phyloP scores from a whole-genome alignment of 345 rosid genomes.

The Moricandia moricandioides region DNA sequence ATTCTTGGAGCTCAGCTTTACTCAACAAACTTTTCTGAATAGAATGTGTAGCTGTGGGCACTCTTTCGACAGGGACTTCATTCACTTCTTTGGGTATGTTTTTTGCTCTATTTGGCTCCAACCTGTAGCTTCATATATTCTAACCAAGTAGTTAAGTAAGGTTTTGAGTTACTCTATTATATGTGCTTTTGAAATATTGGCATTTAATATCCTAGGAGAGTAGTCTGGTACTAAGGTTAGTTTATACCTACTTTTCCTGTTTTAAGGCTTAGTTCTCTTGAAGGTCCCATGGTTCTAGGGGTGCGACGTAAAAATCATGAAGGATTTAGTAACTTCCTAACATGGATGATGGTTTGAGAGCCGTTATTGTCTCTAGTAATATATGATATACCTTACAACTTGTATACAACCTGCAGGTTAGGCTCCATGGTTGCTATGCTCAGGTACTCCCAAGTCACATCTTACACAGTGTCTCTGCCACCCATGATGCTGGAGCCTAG shows the following conservation, averaged over 20 bases:
- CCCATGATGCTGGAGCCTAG: conserved; percentile 62
- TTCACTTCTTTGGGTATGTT: conserved; percentile 92
- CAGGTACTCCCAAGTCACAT: conserved; percentile 68
- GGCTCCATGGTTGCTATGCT: conserved; percentile 91
- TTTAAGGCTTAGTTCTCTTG: conserved; percentile 12
- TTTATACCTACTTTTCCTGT: not conserved
- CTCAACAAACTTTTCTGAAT: conserved; percentile 43
- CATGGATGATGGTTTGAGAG: conserved; percentile 3
- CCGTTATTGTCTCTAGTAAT: not conserved
- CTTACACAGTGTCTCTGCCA: conserved; percentile 71
- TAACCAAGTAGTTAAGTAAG: not conserved
- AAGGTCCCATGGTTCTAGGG: not conserved
- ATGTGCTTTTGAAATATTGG: not conserved
- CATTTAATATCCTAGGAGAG: not conserved
- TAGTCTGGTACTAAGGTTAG: not conserved
- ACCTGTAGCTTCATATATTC: conserved; percentile 8
- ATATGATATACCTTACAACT: not conserved
- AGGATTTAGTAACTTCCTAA: not conserved
- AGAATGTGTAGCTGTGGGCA: conserved; percentile 79
- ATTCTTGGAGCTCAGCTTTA: conserved; percentile 90
- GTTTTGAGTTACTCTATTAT: not conserved
- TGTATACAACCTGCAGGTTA: conserved; percentile 47
- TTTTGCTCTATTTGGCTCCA: conserved; percentile 3
- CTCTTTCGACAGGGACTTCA: conserved; percentile 66
- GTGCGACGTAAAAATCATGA: conserved; percentile 1